Evolutionary conservation across 2,329 filamentous ascomycete genomes (phyloP), one percentile per base, ranked within the genome.

Genomic region (Cladosporium sp.): DNA sequence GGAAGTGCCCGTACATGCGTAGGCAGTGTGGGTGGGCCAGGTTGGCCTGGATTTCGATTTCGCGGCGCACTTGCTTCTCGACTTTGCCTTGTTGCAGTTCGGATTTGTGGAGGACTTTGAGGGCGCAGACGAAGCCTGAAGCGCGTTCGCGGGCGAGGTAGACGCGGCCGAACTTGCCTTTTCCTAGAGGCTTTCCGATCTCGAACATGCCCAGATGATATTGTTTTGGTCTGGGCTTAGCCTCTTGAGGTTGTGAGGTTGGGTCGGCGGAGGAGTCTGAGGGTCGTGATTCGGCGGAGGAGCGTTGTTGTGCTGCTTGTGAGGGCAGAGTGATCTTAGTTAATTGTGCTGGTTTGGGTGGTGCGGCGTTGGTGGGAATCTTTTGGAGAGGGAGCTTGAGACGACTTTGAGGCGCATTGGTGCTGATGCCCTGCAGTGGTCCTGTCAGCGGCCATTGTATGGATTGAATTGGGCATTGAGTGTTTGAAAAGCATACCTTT

Each of bases 181-280:
- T 93, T 47, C 88, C 88, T 3, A 94, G 75, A 1, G 88, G 87
- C 59, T 88, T 86, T 33, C 88, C 88, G 57, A 94, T 95, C 68
- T 95, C 90, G 67, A 95, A 95, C 88, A 94, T 94, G 69, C 88
- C 87, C 3, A 95, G 80, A 65, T 95, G 88, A 70, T 91, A 91
- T 59, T 89, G 62, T 56, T 72, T 72, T 15, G 67, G 57, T 50
- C 72, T 75, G 3, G 72, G 69, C 49, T 51, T 54, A 19, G 57
- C 50, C 19, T 56, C 56, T 41, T 62, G 43, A 55, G 59, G 22
- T 64, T 68, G 45, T 69, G 72, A 57, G 65, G 67, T 43, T 68
- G 69, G 29, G 68, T 67, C 63, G 3, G 49, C 40, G 19, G 48
- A 50, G 61, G 49, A 67, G 62, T 57, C 65, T 39, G 61, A 64